Evolutionary conservation across 176 grass and related monocot species (phyloP).

Genomic region (Sorghum bicolor): Sorghum_bicolor_NCBIv3 NC_012871.2:8233001-8233500

Average conservation of each 20-base stretch:
- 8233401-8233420: neutral
- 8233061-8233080: slow-evolving; percentile 85
- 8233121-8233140: slow-evolving; percentile 21
- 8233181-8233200: slow-evolving; percentile 60
- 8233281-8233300: neutral
- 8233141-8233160: slow-evolving; percentile 51
- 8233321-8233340: neutral
- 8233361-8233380: neutral
- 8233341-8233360: neutral
- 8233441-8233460: neutral
- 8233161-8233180: slow-evolving; percentile 62
- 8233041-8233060: slow-evolving; percentile 86
- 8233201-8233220: neutral
- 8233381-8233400: neutral
- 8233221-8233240: neutral
- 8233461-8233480: neutral
- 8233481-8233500: neutral
- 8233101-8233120: slow-evolving; percentile 37
- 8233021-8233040: slow-evolving; percentile 67
- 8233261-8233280: slow-evolving; percentile 1
- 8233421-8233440: neutral
- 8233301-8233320: neutral
- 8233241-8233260: slow-evolving; percentile 33
- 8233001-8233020: slow-evolving; percentile 68
- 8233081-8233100: slow-evolving; percentile 80